Evolutionary conservation across 495 filamentous ascomycete genomes (phyloP).

Genomic region (Trichocladium uniseriatum): DNA sequence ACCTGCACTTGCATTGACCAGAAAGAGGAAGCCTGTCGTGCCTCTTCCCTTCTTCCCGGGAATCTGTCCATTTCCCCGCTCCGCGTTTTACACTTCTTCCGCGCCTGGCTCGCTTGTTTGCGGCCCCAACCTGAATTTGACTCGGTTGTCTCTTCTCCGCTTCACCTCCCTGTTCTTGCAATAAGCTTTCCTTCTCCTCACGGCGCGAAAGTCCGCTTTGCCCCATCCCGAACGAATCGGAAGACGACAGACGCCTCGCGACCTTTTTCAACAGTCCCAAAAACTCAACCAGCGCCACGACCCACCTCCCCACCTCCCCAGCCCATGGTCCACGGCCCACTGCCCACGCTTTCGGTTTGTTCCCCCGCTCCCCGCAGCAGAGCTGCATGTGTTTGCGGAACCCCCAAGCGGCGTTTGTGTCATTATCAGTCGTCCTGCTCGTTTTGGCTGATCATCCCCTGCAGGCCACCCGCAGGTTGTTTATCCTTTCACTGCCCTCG

Average conservation of each 20-base stretch:
- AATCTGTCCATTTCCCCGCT: slow-evolving; percentile 25
- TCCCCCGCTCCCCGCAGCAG: slow-evolving; percentile 1
- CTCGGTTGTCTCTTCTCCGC: slow-evolving; percentile 18
- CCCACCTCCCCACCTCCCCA: neutral
- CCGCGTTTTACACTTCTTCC: slow-evolving; percentile 12
- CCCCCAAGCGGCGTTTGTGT: slow-evolving; percentile 12
- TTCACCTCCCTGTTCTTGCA: slow-evolving; percentile 8
- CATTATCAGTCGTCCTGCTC: slow-evolving; percentile 12
- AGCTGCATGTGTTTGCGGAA: neutral
- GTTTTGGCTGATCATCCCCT: neutral
- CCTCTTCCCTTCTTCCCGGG: slow-evolving; percentile 11
- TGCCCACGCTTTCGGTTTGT: neutral
- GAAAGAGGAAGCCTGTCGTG: too few relatives aligned
- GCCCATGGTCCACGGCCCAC: neutral
- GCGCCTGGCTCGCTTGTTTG: slow-evolving; percentile 13
- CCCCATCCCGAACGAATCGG: slow-evolving; percentile 15
- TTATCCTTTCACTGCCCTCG: too few relatives aligned
- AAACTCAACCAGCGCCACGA: too few relatives aligned
- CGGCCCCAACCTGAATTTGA: neutral
- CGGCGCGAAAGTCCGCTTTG: slow-evolving; percentile 18
- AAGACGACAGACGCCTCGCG: too few relatives aligned
- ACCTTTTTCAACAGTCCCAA: too few relatives aligned
- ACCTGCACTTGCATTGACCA: too few relatives aligned
- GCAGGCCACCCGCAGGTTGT: neutral
- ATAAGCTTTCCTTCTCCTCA: slow-evolving; percentile 7